Conservation (phyloP, 179 eudicot genomes). For the Spinacia oleracea region DNA sequence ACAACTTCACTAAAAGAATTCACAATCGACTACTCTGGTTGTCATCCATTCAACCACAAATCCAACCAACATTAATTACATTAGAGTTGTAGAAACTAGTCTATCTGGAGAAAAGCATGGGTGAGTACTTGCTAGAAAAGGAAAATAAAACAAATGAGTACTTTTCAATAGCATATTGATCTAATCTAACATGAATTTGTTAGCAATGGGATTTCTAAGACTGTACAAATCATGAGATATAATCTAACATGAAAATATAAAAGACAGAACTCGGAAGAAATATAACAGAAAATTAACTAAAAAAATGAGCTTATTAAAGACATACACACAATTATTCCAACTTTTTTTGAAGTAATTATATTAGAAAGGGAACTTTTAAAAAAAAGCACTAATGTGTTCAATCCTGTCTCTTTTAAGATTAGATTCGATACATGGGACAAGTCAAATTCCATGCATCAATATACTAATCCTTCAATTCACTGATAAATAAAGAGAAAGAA, state of each 20-base stretch:
- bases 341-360: background rate
- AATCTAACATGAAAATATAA: background rate
- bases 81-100: too few relatives aligned
- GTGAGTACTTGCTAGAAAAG: too few relatives aligned
- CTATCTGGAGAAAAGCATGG: too few relatives aligned
- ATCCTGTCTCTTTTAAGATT: too few relatives aligned
- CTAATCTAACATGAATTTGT: too few relatives aligned
- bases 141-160: too few relatives aligned
- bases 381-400: background rate
- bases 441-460: background rate
- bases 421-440: too few relatives aligned
- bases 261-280: background rate
- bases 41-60: too few relatives aligned
- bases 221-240: background rate
- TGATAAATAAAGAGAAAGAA: background rate
- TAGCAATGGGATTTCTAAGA: background rate
- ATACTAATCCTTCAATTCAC: background rate
- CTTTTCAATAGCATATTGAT: constrained; percentile 90
- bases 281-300: background rate
- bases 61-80: too few relatives aligned
- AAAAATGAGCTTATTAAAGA: background rate
- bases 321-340: background rate
- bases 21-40: too few relatives aligned
- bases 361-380: background rate
- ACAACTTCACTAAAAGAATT: background rate